These are phyloP conservation scores for Ustilago tritici DNA, from an alignment of 1,284 basidiomycete genomes.

Conservation along the genomic window DNA sequence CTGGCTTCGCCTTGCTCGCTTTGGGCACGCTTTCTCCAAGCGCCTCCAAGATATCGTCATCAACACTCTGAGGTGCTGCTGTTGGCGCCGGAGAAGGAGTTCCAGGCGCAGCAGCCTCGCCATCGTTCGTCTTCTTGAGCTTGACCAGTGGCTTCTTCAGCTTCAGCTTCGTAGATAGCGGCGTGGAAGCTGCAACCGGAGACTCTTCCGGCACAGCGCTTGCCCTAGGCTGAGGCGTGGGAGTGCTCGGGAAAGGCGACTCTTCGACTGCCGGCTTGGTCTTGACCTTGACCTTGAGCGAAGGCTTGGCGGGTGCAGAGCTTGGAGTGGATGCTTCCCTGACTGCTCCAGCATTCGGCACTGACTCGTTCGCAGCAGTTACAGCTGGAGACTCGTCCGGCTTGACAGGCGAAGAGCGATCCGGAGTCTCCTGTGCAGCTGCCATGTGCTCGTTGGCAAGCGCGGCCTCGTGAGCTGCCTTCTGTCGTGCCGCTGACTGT, in stretches of 20 bases:
- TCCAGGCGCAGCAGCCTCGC: constrained; percentile 18
- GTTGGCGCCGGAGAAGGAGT: constrained; percentile 21
- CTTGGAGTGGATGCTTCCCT: constrained; percentile 35
- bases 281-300: constrained; percentile 52
- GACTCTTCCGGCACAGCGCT: constrained; percentile 12
- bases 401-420: constrained; percentile 29
- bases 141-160: constrained; percentile 56
- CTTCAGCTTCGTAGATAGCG: constrained; percentile 23
- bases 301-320: constrained; percentile 26
- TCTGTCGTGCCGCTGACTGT: constrained; percentile 65
- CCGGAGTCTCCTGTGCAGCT: constrained; percentile 20
- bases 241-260: constrained; percentile 33
- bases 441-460: constrained; percentile 28
- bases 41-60: constrained; percentile 48
- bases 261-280: constrained; percentile 23
- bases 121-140: constrained; percentile 37
- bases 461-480: constrained; percentile 48
- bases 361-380: not conserved
- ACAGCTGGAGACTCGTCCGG: constrained; percentile 15
- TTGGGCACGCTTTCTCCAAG: constrained; percentile 45
- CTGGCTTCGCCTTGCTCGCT: constrained; percentile 32
- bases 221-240: constrained; percentile 22
- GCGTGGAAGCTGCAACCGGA: constrained; percentile 14
- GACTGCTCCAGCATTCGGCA: constrained; percentile 3
- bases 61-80: constrained; percentile 27